Evolutionary conservation across 2,329 filamentous ascomycete species (phyloP), one percentile per base, ranked within the genome.

Genomic region (Lachnellula suecica): DNA sequence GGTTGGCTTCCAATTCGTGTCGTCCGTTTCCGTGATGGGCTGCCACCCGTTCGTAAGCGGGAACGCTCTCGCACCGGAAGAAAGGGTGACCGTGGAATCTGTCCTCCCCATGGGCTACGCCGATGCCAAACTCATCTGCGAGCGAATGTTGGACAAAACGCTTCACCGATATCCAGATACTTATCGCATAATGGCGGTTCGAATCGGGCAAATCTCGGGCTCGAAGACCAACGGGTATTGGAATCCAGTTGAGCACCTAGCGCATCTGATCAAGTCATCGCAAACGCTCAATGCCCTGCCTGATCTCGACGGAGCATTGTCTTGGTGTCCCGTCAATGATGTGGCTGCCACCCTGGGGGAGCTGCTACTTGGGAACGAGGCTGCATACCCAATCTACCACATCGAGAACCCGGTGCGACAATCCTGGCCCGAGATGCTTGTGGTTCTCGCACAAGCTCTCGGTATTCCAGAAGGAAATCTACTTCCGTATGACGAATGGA

Each of bases 121-220:
- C n/a, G 77, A 82, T 7, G 79, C 75, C 4, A 82, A 83, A 56
- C 74, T 61, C 35, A 69, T 70, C 0, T 81, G 77, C 60, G 78
- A 82, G 57, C 63, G 66, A 3, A 76, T 81, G 64, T 69, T 82
- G 0, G 71, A 76, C 44, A 64, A 70, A 45, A 81, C 79, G 1
- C 62, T 80, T 3, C 71, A 74, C 49, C 59, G 65, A n/a, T 63
- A 74, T 54, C 72, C 72, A 0, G 51, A 68, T 1, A 64, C 57
- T 1, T 79, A 82, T 66, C 70, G 69, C 15, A 54, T 74, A 0
- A 74, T 72, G 66, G 64, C 63, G 0, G 72, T 77, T 1, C 71
- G 79, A 0, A 66, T 74, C 0, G 81, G 76, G 0, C 81, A 84
- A 61, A 77, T 84, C 37, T 70, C 79, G 1, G 81, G 81, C 0